Evolutionary conservation across 177 flowering plant genomes (phyloP).

Genomic region (Vitis hybrid): DNA sequence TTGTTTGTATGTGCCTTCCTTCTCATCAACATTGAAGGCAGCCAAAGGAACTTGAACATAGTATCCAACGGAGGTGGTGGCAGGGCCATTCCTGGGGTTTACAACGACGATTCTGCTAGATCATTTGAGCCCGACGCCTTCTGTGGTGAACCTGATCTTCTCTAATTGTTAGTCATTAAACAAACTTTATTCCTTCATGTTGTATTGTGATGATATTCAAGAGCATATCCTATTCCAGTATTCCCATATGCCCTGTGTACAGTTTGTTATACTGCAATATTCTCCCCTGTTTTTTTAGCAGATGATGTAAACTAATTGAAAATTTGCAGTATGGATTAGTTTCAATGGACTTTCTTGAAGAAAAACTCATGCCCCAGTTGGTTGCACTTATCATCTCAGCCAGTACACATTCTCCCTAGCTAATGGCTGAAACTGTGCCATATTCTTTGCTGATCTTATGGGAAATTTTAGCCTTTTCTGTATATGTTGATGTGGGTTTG

Average conservation of each 20-base stretch:
- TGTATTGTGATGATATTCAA: not conserved
- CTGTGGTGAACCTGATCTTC: slow-evolving; percentile 62
- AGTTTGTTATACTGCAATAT: not conserved
- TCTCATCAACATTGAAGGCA: slow-evolving; percentile 45
- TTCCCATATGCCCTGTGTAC: not conserved
- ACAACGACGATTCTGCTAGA: slow-evolving; percentile 82
- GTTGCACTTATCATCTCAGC: no score
- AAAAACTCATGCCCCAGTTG: no score
- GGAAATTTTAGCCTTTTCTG: no score
- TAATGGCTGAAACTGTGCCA: no score
- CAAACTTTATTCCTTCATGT: not conserved
- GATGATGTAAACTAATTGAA: no score
- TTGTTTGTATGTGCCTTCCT: slow-evolving; percentile 47
- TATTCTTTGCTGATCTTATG: no score
- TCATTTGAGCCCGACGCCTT: slow-evolving; percentile 90
- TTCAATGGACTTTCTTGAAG: no score
- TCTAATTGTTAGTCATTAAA: slow-evolving; percentile 1
- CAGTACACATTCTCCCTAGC: no score
- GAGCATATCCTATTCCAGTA: not conserved
- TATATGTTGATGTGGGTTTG: no score
- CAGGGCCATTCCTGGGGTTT: slow-evolving; percentile 72
- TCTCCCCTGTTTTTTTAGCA: no score
- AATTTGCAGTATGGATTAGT: no score
- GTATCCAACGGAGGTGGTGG: slow-evolving; percentile 31
- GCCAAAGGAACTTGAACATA: slow-evolving; percentile 25